Evolutionary conservation across 768 basidiomycete genomes (phyloP), one percentile per base, ranked within the genome.

Genomic region (Sporobolomyces phaffii): DNA sequence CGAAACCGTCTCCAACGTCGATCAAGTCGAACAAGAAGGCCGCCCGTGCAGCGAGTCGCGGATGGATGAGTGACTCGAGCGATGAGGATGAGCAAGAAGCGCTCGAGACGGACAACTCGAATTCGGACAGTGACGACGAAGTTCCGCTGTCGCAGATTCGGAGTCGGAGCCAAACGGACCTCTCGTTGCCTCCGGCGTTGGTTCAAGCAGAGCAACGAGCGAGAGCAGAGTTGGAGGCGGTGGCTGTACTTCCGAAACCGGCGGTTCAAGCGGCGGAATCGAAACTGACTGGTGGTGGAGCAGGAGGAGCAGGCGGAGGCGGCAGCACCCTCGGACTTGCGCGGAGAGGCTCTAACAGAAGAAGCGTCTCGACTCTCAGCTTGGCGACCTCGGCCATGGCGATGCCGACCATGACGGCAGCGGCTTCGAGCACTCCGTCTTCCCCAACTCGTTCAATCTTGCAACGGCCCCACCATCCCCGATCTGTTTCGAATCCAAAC

Each of bases 401-500:
- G 6, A 50, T 58, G 11, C 49, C 57, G 41, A 33, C 41, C 5
- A 33, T 28, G 2, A 14, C 60, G 1, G 13, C 68, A 5, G 26
- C 38, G 4, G 47, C 51, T 9, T 45, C 61, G 43, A 52, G 51
- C 44, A 45, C 29, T 3, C 47, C 65, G 2, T 31, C 63, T 3
- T 60, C 62, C 3, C 58, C 68, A 6, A 54, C 58, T 28, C 28
- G 38, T 0, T 54, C 62, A 28, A 63, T 56, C 45, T 47, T 60
- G 10, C 53, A 43, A 1, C 64, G 49, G 29, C 64, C 49, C 20
- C 33, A 40, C 29, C 45, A 50, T 28, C 38, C 64, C 28, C 51
- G 69, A 31, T 65, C 69, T 3, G 51, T 65, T 38, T 70, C 69
- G 41, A 66, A 66, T 43, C 69, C 69, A 0, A 36, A 65, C 31